These are phyloP conservation scores for Lepiota venenata DNA, from an alignment of 768 basidiomycete genomes.

Conservation along the genomic window DNA sequence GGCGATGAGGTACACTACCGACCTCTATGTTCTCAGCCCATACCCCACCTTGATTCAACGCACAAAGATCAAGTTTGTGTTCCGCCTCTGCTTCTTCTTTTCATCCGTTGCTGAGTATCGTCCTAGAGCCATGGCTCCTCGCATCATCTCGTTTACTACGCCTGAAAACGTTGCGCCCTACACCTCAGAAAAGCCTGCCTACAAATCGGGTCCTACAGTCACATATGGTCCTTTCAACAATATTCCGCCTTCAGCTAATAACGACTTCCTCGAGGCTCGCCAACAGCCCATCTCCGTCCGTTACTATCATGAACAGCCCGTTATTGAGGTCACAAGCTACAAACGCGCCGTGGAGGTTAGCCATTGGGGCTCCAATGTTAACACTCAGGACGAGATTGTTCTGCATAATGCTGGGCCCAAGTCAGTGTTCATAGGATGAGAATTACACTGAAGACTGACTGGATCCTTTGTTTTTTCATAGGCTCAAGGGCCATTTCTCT, in stretches of 20 bases:
- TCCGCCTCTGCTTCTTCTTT: background rate
- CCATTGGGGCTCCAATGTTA: conserved; percentile 95
- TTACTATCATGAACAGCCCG: conserved; percentile 79
- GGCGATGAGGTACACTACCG: conserved; percentile 70
- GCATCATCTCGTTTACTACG: conserved; percentile 68
- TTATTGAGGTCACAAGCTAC: conserved; percentile 71
- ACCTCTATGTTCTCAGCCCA: conserved; percentile 80
- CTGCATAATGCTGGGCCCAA: conserved; percentile 88
- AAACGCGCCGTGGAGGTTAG: conserved; percentile 85
- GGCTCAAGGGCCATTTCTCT: conserved; percentile 94
- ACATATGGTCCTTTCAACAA: conserved; percentile 89
- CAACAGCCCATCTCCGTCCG: conserved; percentile 73
- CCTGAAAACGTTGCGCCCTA: conserved; percentile 61
- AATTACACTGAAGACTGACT: conserved; percentile 5
- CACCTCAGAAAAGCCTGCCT: conserved; percentile 54
- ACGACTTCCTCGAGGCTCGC: conserved; percentile 51
- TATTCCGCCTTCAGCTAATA: conserved; percentile 59
- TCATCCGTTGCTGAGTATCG: background rate
- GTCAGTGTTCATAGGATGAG: conserved; percentile 46
- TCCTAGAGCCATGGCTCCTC: conserved; percentile 64
- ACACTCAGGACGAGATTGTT: conserved; percentile 84
- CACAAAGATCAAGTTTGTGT: conserved; percentile 78
- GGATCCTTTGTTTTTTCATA: conserved; percentile 35
- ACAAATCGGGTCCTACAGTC: conserved; percentile 75
- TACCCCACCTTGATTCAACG: conserved; percentile 81